Conservation (phyloP, 345 rosid genomes). For the Hibiscus trionum region DNA sequence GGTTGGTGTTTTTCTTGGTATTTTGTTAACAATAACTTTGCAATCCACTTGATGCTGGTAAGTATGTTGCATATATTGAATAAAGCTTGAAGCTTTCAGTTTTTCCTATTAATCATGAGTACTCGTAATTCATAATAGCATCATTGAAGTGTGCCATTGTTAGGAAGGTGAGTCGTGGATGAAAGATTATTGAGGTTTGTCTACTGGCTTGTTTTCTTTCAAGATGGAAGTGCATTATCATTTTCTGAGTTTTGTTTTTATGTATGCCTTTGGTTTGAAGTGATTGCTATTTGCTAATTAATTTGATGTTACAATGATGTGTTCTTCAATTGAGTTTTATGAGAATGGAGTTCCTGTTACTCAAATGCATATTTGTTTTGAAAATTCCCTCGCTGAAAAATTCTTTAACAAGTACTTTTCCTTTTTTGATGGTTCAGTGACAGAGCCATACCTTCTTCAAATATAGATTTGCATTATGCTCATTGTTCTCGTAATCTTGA, state of each 20-base stretch:
- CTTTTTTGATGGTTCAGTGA: conserved; percentile 43
- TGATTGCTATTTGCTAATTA: neutral
- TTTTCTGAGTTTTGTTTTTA: neutral
- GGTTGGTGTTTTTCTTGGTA: neutral
- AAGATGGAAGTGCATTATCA: neutral
- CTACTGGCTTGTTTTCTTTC: neutral
- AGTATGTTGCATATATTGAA: neutral
- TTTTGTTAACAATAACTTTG: neutral
- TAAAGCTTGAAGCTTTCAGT: neutral
- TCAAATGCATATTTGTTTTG: neutral
- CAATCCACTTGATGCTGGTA: neutral
- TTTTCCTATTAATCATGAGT: neutral
- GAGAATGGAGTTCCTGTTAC: neutral
- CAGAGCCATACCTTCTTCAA: conserved; percentile 72
- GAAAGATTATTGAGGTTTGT: neutral
- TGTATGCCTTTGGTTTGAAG: neutral
- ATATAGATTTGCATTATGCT: conserved; percentile 78
- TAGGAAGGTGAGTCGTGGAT: neutral
- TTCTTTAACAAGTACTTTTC: neutral
- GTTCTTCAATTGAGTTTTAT: neutral
- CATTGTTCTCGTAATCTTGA: conserved; percentile 93
- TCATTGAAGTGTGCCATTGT: neutral
- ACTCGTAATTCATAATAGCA: neutral
- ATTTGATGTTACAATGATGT: neutral
- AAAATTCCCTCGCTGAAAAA: neutral